phyloP scores from a whole-genome alignment of 2,329 filamentous ascomycete species.

The Fusarium sp. region DNA sequence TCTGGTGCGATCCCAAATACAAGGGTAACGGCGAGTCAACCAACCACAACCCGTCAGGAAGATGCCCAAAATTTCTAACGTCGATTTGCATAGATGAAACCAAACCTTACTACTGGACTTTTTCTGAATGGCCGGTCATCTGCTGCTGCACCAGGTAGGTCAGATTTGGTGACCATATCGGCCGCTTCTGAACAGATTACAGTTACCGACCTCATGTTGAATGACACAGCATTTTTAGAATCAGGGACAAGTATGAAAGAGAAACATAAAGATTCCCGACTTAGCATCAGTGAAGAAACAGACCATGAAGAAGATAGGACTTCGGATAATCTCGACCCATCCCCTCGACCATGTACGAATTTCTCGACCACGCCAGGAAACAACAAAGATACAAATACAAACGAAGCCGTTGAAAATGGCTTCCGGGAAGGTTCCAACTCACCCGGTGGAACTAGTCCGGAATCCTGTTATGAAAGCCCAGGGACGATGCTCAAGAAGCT shows the following conservation, averaged over 20 bases:
- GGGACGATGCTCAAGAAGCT: conserved; percentile 20
- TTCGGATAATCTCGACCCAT: neutral
- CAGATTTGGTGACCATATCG: neutral
- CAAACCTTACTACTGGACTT: conserved; percentile 48
- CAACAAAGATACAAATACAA: neutral
- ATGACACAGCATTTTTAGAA: conserved; percentile 59
- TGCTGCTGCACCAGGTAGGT: conserved; percentile 33
- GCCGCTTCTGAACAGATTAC: neutral
- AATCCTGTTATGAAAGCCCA: neutral
- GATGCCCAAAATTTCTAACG: neutral
- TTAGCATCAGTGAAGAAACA: neutral
- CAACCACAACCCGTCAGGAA: neutral
- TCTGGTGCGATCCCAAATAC: conserved; percentile 62
- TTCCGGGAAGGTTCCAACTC: neutral
- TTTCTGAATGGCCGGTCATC: conserved; percentile 50
- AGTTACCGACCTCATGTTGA: conserved; percentile 65
- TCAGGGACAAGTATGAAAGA: conserved; percentile 8
- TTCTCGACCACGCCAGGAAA: neutral
- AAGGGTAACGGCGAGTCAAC: conserved; percentile 47
- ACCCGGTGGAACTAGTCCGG: neutral
- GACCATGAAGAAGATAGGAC: neutral
- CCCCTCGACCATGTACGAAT: neutral
- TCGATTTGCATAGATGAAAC: conserved; percentile 47
- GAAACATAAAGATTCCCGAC: conserved; percentile 7
- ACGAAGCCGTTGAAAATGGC: neutral